Conservation (phyloP, 345 rosid species). For the Lepidium sativum region DNA sequence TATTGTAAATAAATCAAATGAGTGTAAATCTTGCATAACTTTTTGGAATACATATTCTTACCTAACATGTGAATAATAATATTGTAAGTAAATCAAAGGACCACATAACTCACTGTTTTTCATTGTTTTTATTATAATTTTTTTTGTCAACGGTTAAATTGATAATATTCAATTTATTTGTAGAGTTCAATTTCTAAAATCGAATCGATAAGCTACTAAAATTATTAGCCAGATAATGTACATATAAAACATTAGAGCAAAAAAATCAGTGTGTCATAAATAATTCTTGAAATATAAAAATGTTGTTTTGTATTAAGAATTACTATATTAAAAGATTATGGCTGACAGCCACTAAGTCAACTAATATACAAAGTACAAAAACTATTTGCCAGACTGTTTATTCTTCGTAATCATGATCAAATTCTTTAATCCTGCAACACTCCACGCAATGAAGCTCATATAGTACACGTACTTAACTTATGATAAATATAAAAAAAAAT, state of each 20-base stretch:
- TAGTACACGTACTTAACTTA: conserved; percentile 17
- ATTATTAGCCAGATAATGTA: too few species aligned
- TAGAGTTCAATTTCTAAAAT: too few species aligned
- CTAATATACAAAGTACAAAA: conserved; percentile 18
- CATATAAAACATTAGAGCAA: too few species aligned
- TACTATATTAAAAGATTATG: neutral
- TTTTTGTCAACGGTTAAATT: too few species aligned
- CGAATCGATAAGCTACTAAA: too few species aligned
- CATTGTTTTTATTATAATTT: too few species aligned
- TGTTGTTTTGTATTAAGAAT: neutral
- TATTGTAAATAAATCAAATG: too few species aligned
- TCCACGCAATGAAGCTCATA: conserved; percentile 15
- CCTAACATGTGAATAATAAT: neutral
- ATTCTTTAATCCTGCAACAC: conserved; percentile 8
- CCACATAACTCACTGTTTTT: neutral
- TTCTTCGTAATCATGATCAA: conserved; percentile 5
- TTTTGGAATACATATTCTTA: neutral
- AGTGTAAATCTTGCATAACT: neutral
- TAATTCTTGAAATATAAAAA: neutral
- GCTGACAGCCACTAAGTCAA: conserved; percentile 21
- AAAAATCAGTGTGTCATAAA: neutral
- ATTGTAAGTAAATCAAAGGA: neutral
- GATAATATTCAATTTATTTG: too few species aligned
- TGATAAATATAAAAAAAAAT: neutral
- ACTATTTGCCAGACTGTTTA: conserved; percentile 14